These are phyloP conservation scores for Trifolium subterraneum DNA, from an alignment of 306 rosid species.

Conservation along the genomic window DNA sequence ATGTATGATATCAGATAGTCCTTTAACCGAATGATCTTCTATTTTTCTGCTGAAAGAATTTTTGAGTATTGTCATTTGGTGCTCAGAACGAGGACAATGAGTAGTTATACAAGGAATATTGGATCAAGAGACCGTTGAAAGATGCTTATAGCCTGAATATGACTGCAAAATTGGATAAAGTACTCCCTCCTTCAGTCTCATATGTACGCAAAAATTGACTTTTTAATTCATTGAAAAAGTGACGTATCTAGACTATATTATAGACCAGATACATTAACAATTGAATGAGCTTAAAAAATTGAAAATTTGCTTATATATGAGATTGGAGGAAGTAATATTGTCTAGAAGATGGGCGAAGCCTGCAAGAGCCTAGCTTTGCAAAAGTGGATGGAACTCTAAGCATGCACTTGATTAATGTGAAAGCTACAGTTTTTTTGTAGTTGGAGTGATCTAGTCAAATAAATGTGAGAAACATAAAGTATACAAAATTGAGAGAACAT, in stretches of 20 bases:
- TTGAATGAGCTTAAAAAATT: too few species aligned
- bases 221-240: too few species aligned
- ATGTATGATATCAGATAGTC: background rate
- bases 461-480: background rate
- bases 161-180: too few species aligned
- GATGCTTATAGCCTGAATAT: background rate
- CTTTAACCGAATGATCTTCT: background rate
- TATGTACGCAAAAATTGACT: too few species aligned
- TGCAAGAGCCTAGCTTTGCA: background rate
- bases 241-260: too few species aligned
- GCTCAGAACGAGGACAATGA: slow-evolving; percentile 10
- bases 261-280: too few species aligned
- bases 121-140: background rate
- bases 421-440: background rate
- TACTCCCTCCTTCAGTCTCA: too few species aligned
- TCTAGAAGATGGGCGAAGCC: background rate
- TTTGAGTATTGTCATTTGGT: background rate
- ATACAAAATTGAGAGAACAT: background rate
- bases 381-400: slow-evolving; percentile 9
- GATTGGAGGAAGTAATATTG: background rate
- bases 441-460: slow-evolving; percentile 1
- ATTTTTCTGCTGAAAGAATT: background rate
- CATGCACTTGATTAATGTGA: slow-evolving; percentile 11
- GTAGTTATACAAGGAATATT: background rate
- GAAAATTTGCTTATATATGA: too few species aligned